Conservation (phyloP, 2,329 filamentous ascomycete species). For the Chrysoporthe austroafricana region DNA sequence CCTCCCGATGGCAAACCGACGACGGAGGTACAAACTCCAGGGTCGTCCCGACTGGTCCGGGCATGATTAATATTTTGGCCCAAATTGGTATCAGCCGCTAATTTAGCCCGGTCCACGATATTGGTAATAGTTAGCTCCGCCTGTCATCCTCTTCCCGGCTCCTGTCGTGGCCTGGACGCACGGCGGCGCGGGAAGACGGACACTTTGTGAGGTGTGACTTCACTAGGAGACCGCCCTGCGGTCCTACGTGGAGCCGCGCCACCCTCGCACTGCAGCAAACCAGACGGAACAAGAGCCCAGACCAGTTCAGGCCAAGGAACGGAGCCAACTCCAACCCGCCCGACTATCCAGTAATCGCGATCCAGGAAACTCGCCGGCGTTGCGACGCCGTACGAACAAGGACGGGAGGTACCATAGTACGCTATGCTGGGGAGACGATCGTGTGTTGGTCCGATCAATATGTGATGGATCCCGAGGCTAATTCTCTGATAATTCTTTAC, state of each 20-base stretch:
- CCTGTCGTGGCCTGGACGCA: conserved; percentile 4
- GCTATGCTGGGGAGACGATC: background rate
- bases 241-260: background rate
- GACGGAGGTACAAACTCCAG: background rate
- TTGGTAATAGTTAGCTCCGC: conserved; percentile 10
- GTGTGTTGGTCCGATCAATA: background rate
- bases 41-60: background rate
- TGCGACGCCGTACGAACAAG: background rate
- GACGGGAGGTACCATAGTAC: background rate
- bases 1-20: background rate
- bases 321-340: background rate
- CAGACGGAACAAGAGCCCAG: background rate
- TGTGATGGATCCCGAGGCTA: background rate
- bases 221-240: background rate
- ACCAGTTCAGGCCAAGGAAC: background rate
- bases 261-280: conserved; percentile 1
- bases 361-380: background rate
- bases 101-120: conserved; percentile 11
- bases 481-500: background rate
- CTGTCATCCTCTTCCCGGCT: conserved; percentile 5
- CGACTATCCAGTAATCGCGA: background rate
- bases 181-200: conserved; percentile 5
- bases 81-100: conserved; percentile 2
- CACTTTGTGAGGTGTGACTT: conserved; percentile 2
- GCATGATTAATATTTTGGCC: background rate